phyloP scores from a whole-genome alignment of 805 yeast species.

The Debaryomyces tyrocola region DNA sequence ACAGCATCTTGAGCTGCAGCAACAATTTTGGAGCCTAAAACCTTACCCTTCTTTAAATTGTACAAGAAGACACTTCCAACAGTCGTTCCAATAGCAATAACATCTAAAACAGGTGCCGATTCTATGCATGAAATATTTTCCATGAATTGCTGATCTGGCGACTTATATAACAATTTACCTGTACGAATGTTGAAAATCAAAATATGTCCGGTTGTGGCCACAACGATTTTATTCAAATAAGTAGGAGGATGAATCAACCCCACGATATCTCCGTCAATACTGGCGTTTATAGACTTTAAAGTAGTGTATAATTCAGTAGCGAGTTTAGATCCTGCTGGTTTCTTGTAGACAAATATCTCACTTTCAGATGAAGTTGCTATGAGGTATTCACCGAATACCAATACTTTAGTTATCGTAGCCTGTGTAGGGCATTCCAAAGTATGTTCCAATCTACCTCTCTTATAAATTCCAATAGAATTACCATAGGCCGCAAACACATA shows the following conservation, averaged over 20 bases:
- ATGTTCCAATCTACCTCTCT: conserved; percentile 70
- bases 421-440: conserved; percentile 32
- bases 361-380: conserved; percentile 50
- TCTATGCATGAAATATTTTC: conserved; percentile 66
- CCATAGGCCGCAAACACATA: conserved; percentile 78
- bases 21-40: conserved; percentile 49
- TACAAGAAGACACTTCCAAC: conserved; percentile 65
- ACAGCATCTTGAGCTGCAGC: conserved; percentile 40
- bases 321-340: conserved; percentile 41
- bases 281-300: conserved; percentile 48
- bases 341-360: conserved; percentile 55
- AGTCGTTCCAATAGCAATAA: conserved; percentile 73
- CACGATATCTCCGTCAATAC: conserved; percentile 70
- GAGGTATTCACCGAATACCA: conserved; percentile 77
- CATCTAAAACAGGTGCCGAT: conserved; percentile 83
- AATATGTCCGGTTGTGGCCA: conserved; percentile 69
- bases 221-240: conserved; percentile 81
- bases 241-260: conserved; percentile 84
- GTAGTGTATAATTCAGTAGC: conserved; percentile 70
- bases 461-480: conserved; percentile 70
- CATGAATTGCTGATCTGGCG: conserved; percentile 45
- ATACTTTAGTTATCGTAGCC: conserved; percentile 47
- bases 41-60: conserved; percentile 65
- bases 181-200: conserved; percentile 73
- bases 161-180: conserved; percentile 64